These are phyloP conservation scores for Fistulifera solaris DNA, from an alignment of 108 stramenopile genomes.

Conservation along the genomic window DNA sequence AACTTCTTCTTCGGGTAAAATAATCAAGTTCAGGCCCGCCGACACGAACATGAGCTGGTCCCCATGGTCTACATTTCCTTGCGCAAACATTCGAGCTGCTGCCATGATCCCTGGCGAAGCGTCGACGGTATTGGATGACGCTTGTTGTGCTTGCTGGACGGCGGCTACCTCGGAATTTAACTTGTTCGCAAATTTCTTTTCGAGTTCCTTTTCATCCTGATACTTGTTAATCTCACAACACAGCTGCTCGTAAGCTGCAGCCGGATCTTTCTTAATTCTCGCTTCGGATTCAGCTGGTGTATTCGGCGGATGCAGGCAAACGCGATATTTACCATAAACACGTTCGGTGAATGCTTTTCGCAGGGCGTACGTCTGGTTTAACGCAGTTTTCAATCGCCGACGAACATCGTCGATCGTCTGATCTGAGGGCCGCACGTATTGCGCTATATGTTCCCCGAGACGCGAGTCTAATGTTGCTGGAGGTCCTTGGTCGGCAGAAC, in stretches of 20 bases:
- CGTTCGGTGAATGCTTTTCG: slow-evolving; percentile 64
- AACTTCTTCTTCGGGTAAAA: slow-evolving; percentile 48
- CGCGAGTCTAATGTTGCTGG: too few relatives aligned
- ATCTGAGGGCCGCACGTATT: too few relatives aligned
- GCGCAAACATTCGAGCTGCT: background rate
- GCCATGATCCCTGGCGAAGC: background rate
- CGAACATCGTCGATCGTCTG: slow-evolving; percentile 32
- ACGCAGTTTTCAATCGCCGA: slow-evolving; percentile 42
- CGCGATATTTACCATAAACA: slow-evolving; percentile 64
- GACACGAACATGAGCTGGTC: slow-evolving; percentile 49
- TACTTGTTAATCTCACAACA: slow-evolving; percentile 15
- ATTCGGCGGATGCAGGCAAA: slow-evolving; percentile 44
- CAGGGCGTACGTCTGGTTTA: slow-evolving; percentile 62
- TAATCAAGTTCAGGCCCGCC: slow-evolving; percentile 54
- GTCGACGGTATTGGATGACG: background rate
- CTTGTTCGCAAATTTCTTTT: slow-evolving; percentile 48
- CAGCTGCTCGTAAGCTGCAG: slow-evolving; percentile 10
- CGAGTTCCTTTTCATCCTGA: slow-evolving; percentile 48
- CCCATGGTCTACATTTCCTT: slow-evolving; percentile 30
- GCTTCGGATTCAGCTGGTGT: slow-evolving; percentile 13
- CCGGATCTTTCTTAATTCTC: slow-evolving; percentile 35
- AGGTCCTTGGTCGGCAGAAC: too few relatives aligned
- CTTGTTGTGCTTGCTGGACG: background rate
- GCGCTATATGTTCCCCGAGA: too few relatives aligned
- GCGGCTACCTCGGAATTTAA: slow-evolving; percentile 20